Evolutionary conservation across 768 basidiomycete species (phyloP), one percentile per base, ranked within the genome.

Genomic region (Cyclocybe cylindracea): DNA sequence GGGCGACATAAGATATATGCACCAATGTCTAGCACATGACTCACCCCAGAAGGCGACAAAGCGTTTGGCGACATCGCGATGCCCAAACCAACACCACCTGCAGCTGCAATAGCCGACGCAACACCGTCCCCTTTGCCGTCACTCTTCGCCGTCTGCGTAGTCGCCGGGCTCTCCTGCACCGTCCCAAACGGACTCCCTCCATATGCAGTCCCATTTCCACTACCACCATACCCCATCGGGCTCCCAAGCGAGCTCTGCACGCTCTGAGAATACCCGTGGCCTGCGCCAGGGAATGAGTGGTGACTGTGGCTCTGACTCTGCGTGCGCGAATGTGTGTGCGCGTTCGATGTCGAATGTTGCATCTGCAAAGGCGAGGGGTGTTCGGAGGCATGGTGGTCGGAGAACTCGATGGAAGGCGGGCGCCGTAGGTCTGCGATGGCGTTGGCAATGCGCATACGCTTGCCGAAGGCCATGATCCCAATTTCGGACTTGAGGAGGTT

Each of bases 391-490:
- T 57, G 72, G 10, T 72, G 71, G 34, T 83, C 79, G 0, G 79
- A 76, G 44, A 86, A 82, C 18, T 77, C 60, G 42, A 89, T 72
- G 0, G 85, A 83, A 0, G 86, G 83, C 0, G 89, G 86, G 2
- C 85, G 82, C 19, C 87, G 85, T 5, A 99, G 82, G 50, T 99
- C 95, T 4, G 82, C 72, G 59, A 99, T 97, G 19, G 93, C 93
- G 58, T 96, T 94, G 19, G 90, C 87, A 50, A 99, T 94, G 49
- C 92, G 86, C 67, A 92, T 79, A 13, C 97, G 91, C 66, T 97
- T 97, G 10, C 97, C 97, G 59, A 96, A 97, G 3, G 94, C 94
- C 62, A 80, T 75, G 57, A 99, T 93, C 18, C 94, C 97, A 47
- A 99, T 87, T 72, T 98, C 95, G 8, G 74, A 78, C 73, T 98